phyloP scores from a whole-genome alignment of 352 stramenopile genomes.

The Globisporangium spiculum region DNA sequence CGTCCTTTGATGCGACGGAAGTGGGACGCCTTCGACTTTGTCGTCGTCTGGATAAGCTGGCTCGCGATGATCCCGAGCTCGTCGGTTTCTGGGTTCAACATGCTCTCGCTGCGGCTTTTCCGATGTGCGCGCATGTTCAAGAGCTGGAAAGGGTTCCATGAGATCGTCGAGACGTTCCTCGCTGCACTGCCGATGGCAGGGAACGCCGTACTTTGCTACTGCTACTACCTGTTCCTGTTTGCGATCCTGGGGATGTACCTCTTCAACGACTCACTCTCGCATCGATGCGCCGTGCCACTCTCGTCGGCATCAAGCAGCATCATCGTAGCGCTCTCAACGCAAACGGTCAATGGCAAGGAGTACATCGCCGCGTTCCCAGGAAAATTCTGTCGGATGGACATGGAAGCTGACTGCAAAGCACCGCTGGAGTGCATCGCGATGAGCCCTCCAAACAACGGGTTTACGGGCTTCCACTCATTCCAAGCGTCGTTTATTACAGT shows the following conservation, averaged over 20 bases:
- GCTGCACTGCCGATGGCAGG: slow-evolving; percentile 64
- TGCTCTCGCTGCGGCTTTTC: slow-evolving; percentile 74
- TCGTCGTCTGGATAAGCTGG: slow-evolving; percentile 62
- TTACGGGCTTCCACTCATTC: slow-evolving; percentile 84
- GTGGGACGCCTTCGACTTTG: slow-evolving; percentile 72
- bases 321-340: slow-evolving; percentile 15
- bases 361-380: slow-evolving; percentile 52
- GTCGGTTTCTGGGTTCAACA: slow-evolving; percentile 56
- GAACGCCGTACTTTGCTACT: slow-evolving; percentile 76
- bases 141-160: slow-evolving; percentile 71
- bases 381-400: slow-evolving; percentile 46
- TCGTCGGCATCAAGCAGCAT: slow-evolving; percentile 22
- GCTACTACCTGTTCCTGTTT: slow-evolving; percentile 86
- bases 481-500: slow-evolving; percentile 78
- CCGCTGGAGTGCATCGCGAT: slow-evolving; percentile 58
- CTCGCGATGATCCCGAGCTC: slow-evolving; percentile 43
- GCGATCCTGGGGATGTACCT: slow-evolving; percentile 86
- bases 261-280: slow-evolving; percentile 78
- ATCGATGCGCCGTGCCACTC: slow-evolving; percentile 49
- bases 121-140: slow-evolving; percentile 68
- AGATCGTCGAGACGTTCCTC: slow-evolving; percentile 78
- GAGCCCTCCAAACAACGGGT: slow-evolving; percentile 61
- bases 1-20: slow-evolving; percentile 52
- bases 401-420: slow-evolving; percentile 25
- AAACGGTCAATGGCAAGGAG: slow-evolving; percentile 20